These are phyloP conservation scores for Tylopilus sp. DNA, from an alignment of 1,284 basidiomycete species.

Conservation along the genomic window DNA sequence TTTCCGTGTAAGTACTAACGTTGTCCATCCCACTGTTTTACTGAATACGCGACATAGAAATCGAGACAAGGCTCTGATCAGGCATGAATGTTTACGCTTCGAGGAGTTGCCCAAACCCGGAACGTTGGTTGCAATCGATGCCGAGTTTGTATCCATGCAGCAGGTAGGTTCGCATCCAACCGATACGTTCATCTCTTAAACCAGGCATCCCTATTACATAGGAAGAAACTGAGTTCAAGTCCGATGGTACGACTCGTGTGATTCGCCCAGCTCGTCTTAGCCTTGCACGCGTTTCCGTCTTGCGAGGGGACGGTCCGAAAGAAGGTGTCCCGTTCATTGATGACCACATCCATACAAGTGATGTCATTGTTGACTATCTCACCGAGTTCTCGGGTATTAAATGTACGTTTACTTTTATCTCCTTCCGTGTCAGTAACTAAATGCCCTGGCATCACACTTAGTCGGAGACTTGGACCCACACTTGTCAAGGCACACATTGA, in stretches of 20 bases:
- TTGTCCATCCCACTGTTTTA: background rate
- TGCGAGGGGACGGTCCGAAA: slow-evolving; percentile 80
- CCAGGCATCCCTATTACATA: slow-evolving; percentile 29
- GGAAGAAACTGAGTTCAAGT: slow-evolving; percentile 94
- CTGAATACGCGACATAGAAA: slow-evolving; percentile 43
- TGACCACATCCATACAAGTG: slow-evolving; percentile 95
- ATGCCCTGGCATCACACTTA: slow-evolving; percentile 31
- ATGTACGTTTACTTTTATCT: slow-evolving; percentile 50
- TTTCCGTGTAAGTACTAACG: slow-evolving; percentile 65
- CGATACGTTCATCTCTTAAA: background rate
- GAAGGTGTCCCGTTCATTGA: slow-evolving; percentile 94
- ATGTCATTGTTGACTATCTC: slow-evolving; percentile 92
- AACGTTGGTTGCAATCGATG: slow-evolving; percentile 91
- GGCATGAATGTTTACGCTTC: slow-evolving; percentile 69
- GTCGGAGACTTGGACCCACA: slow-evolving; percentile 90
- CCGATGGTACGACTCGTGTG: slow-evolving; percentile 92
- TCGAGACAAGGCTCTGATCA: slow-evolving; percentile 71
- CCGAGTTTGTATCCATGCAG: slow-evolving; percentile 97
- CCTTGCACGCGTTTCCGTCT: slow-evolving; percentile 91
- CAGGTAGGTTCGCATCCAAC: slow-evolving; percentile 50
- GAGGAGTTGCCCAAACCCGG: slow-evolving; percentile 87
- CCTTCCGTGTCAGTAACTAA: background rate
- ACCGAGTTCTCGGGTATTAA: slow-evolving; percentile 97
- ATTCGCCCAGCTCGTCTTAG: slow-evolving; percentile 89
- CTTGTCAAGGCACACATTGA: slow-evolving; percentile 83